phyloP scores from a whole-genome alignment of 441 rosid genomes.

The Gossypium davidsonii region DNA sequence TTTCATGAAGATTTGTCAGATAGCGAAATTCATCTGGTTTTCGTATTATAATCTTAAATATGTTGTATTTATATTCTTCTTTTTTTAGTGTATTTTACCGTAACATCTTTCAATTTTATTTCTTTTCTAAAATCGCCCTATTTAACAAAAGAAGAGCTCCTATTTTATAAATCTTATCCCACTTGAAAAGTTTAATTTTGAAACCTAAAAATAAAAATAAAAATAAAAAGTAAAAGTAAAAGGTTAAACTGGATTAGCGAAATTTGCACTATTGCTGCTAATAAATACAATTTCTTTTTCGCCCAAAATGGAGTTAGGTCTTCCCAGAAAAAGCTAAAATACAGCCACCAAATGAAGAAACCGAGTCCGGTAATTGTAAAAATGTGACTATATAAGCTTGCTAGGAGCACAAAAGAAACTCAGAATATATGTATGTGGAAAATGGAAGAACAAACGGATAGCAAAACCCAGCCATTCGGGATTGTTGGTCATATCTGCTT shows the following conservation, averaged over 20 bases:
- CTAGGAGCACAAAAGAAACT: no score
- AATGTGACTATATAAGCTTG: background rate
- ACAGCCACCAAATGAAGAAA: background rate
- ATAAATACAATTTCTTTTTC: background rate
- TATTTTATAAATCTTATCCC: background rate
- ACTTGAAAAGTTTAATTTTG: background rate
- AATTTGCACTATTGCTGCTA: background rate
- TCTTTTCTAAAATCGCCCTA: background rate
- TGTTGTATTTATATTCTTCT: background rate
- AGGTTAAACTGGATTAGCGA: background rate
- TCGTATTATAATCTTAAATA: background rate
- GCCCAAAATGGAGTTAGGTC: background rate
- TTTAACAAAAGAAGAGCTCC: no score
- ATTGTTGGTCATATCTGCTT: background rate
- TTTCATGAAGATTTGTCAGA: background rate
- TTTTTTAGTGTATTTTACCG: background rate
- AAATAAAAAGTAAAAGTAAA: background rate
- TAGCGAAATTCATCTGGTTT: background rate
- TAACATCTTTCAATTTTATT: background rate
- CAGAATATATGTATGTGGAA: no score
- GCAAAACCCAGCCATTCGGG: background rate
- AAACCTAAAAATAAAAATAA: background rate
- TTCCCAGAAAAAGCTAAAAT: background rate
- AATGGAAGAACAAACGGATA: background rate
- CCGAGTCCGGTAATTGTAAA: background rate